Conservation (phyloP, 225 moss, liverwort and hornwort species). For the Pleurozium schreberi region DNA sequence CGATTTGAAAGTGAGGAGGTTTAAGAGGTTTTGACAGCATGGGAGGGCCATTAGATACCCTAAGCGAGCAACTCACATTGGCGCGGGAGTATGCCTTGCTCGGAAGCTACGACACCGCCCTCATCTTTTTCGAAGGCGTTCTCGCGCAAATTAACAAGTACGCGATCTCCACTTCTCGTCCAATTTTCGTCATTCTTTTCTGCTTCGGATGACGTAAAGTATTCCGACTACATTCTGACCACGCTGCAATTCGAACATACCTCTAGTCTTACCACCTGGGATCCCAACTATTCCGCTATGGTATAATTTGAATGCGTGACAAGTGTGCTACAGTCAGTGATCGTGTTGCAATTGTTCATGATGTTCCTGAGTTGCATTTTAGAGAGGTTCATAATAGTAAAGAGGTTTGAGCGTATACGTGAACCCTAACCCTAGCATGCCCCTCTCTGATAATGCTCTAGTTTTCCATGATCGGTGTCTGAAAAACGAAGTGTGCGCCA, state of each 20-base stretch:
- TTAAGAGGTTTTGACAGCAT: slow-evolving; percentile 31
- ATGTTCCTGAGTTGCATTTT: neutral
- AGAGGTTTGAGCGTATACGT: neutral
- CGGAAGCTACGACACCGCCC: slow-evolving; percentile 96
- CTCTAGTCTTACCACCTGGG: neutral
- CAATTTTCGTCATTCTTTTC: neutral
- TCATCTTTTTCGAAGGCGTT: slow-evolving; percentile 97
- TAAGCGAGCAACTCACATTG: slow-evolving; percentile 91
- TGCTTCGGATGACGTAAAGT: neutral
- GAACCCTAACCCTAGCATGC: slow-evolving; percentile 7
- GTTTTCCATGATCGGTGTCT: neutral
- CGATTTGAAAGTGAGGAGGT: neutral
- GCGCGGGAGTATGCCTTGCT: slow-evolving; percentile 98
- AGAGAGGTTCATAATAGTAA: neutral
- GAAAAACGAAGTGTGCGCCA: neutral
- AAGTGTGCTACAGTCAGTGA: neutral
- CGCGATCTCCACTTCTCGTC: neutral
- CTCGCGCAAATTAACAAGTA: slow-evolving; percentile 98
- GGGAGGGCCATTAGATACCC: slow-evolving; percentile 84
- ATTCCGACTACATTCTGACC: neutral
- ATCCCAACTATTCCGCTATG: neutral
- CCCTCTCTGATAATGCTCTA: neutral
- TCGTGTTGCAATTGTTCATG: neutral
- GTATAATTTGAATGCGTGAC: neutral
- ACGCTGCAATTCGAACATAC: neutral